Base-by-base conservation (phyloP, 345 rosid genomes). In the Hypericum perforatum region DNA sequence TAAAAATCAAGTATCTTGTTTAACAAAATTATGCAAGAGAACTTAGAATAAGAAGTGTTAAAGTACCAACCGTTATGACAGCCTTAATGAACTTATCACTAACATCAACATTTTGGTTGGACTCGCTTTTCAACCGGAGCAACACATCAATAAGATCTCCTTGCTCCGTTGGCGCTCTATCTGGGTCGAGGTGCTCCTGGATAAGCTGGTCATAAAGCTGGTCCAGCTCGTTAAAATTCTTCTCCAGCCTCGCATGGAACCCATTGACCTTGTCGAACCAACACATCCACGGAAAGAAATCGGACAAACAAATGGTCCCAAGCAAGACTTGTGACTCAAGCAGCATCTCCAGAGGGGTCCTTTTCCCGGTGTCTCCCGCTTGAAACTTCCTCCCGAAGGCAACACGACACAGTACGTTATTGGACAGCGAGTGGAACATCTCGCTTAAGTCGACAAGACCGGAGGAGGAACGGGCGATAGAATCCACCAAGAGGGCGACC, bases 201-300 rank as follows among this genome's bases (percentile, higher is more conserved):
- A 79, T 61, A 16, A 61, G 57, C 40, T 66, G 50, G 2, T 74
- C 67, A 10, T 48, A 70, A 3, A 79, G 12, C n/a, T n/a, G n/a
- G 45, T 76, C 79, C 9, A 76, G 53, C 42, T 74, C 72, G 41
- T 16, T 13, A 32, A 71, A 71, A 44, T 4, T 56, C 59, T 60
- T 64, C 8, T 74, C 65, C 0, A 67, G 6, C 53, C 65, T 66
- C 1, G 54, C 44, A 37, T 66, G 58, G 0, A 61, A 1, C n/a
- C 81, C 79, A 52, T 63, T 79, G 12, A 76, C 61, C 53, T 54
- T 71, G 29, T 68, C 59, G 13, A 74, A 1, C 79, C 77, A 79
- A 5, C 52, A 29, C 77, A 79, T 40, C 50, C 65, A 58, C 2
- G 81, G 79, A 40, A 79, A 67, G 54, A 43, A 56, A 38, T 79